phyloP scores from a whole-genome alignment of 345 rosid genomes.

The Eucalyptus erythrocorys region DNA sequence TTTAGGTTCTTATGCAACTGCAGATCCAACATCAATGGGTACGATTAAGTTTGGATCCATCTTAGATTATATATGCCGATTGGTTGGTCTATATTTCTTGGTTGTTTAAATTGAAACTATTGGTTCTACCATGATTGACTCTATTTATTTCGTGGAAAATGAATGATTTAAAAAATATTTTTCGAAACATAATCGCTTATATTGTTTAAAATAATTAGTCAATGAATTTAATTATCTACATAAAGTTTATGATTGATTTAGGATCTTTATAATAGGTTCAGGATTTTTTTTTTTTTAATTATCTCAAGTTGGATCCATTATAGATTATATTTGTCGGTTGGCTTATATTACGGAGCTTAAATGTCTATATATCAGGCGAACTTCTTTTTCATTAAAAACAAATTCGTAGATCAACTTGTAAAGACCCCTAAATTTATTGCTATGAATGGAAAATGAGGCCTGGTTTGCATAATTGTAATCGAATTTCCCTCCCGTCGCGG shows the following conservation, averaged over 20 bases:
- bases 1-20: background rate
- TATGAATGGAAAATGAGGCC: background rate
- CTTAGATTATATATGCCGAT: background rate
- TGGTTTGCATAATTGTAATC: background rate
- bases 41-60: background rate
- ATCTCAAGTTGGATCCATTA: background rate
- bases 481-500: background rate
- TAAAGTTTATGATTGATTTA: too few species aligned
- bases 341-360: background rate
- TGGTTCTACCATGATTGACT: background rate
- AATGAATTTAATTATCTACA: background rate
- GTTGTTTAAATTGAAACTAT: background rate
- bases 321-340: background rate
- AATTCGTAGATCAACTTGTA: background rate
- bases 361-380: background rate
- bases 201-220: rapidly evolving
- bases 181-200: rapidly evolving
- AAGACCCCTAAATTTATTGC: background rate
- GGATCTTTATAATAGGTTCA: too few species aligned
- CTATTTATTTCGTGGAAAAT: too few species aligned
- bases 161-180: rapidly evolving
- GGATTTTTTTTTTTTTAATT: rapidly evolving
- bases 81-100: background rate
- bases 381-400: background rate
- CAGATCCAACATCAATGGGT: background rate